A percentile compares a stretch with the other conserved stretches of the same genome.
Evolutionary conservation across 495 filamentous ascomycete genomes (phyloP).

Genomic region (Penicillium manginii): DNA sequence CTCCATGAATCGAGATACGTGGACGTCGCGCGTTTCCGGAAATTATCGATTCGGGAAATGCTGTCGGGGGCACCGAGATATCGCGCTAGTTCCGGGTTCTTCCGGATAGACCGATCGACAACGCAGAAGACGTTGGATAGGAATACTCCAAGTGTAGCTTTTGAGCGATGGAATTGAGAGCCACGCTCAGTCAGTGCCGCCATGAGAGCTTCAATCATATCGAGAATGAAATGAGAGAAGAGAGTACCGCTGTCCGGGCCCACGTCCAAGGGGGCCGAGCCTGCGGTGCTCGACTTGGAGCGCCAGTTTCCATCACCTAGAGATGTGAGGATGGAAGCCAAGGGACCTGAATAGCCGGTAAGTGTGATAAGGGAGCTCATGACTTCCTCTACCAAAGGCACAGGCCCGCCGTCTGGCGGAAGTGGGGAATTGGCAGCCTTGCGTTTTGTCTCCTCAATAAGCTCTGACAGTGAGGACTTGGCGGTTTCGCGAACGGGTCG

Average conservation of each 20-base stretch:
- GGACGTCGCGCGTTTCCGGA: conserved; percentile 82
- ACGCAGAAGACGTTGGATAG: conserved; percentile 86
- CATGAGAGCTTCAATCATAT: conserved; percentile 83
- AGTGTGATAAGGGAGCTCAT: conserved; percentile 87
- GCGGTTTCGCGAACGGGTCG: conserved; percentile 91
- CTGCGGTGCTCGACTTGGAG: conserved; percentile 59
- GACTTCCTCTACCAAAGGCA: conserved; percentile 78
- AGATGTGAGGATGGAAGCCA: conserved; percentile 87
- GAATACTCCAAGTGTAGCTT: conserved; percentile 82
- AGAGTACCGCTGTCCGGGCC: conserved; percentile 87
- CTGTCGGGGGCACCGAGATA: conserved; percentile 68
- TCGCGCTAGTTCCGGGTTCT: conserved; percentile 70
- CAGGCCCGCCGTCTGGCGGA: conserved; percentile 75
- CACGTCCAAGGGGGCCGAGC: conserved; percentile 77
- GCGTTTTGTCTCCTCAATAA: conserved; percentile 85
- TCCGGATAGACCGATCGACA: conserved; percentile 82
- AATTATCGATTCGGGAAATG: conserved; percentile 70
- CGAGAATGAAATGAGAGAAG: conserved; percentile 83
- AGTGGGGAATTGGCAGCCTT: conserved; percentile 64
- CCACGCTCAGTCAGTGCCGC: conserved; percentile 76
- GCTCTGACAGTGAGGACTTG: conserved; percentile 78
- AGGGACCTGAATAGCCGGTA: conserved; percentile 82
- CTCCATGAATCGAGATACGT: conserved; percentile 89
- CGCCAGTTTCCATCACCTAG: conserved; percentile 92
- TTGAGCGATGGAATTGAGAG: conserved; percentile 73